Conservation (phyloP, 371 early-diverging fungal species). For the Chytridiales sp. region DNA sequence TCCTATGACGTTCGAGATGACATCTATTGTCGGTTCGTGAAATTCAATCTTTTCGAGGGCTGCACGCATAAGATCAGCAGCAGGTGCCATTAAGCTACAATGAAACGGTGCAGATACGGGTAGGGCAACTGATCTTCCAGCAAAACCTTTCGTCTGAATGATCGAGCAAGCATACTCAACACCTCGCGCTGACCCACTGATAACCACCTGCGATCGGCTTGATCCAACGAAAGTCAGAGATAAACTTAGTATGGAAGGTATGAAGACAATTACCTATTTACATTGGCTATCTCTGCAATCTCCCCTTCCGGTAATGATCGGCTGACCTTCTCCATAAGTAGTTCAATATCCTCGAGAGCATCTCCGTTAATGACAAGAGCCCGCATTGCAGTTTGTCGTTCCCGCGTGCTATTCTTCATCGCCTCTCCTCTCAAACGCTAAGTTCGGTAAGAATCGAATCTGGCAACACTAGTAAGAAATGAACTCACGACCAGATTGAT, state of each 20-base stretch:
- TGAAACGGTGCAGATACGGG: slow-evolving; percentile 98
- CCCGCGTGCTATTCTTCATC: slow-evolving; percentile 79
- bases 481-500: slow-evolving; percentile 71
- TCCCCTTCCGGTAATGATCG: slow-evolving; percentile 64
- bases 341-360: slow-evolving; percentile 69
- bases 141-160: slow-evolving; percentile 74
- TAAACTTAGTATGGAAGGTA: neutral
- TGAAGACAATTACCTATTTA: slow-evolving; percentile 58
- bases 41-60: slow-evolving; percentile 67
- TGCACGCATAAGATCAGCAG: slow-evolving; percentile 71
- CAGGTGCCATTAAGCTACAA: slow-evolving; percentile 84
- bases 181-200: slow-evolving; percentile 85
- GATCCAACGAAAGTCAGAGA: neutral
- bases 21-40: slow-evolving; percentile 66
- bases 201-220: slow-evolving; percentile 73
- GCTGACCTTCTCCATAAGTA: slow-evolving; percentile 60
- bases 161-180: slow-evolving; percentile 80
- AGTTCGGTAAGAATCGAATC: too few species aligned
- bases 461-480: too few species aligned
- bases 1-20: slow-evolving; percentile 90
- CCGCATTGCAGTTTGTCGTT: slow-evolving; percentile 78
- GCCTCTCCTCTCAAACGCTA: slow-evolving; percentile 77
- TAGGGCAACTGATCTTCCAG: slow-evolving; percentile 81
- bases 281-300: slow-evolving; percentile 79
- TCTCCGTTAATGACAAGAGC: slow-evolving; percentile 79